These are phyloP conservation scores for Ogataea pini DNA, from an alignment of 805 yeast genomes.

Conservation along the genomic window DNA sequence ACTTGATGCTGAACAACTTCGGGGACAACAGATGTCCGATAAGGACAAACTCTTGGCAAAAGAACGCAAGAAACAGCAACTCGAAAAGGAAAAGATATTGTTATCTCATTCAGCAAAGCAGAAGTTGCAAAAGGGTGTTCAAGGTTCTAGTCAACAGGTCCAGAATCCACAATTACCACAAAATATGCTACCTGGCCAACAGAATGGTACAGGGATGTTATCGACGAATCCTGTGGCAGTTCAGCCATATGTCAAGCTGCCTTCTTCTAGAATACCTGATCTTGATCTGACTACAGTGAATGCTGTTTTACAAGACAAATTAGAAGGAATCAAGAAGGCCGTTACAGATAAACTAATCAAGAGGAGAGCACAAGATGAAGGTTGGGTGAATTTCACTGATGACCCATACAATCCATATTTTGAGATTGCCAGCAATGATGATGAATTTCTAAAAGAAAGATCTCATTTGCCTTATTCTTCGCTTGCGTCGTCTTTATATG, in stretches of 20 bases:
- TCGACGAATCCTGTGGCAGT: slow-evolving; percentile 38
- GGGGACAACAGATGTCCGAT: slow-evolving; percentile 19
- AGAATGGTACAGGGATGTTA: slow-evolving; percentile 6
- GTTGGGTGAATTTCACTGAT: slow-evolving; percentile 84
- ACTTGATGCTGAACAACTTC: slow-evolving; percentile 20
- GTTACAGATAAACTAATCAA: slow-evolving; percentile 81
- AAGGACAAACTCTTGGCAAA: slow-evolving; percentile 20
- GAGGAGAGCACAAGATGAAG: slow-evolving; percentile 66
- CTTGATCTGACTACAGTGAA: slow-evolving; percentile 84
- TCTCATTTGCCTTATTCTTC: slow-evolving; percentile 79
- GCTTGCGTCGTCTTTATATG: slow-evolving; percentile 67
- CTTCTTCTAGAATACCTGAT: slow-evolving; percentile 92
- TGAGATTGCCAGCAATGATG: slow-evolving; percentile 59
- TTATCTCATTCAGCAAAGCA: slow-evolving; percentile 25
- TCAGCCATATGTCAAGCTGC: slow-evolving; percentile 83
- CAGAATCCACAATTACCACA: slow-evolving; percentile 22
- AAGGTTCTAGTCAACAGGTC: slow-evolving; percentile 28
- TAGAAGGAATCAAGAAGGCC: slow-evolving; percentile 75
- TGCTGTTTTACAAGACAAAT: slow-evolving; percentile 69
- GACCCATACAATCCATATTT: slow-evolving; percentile 82
- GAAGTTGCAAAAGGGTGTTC: slow-evolving; percentile 22
- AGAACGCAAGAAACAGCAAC: slow-evolving; percentile 23
- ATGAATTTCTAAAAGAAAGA: slow-evolving; percentile 46
- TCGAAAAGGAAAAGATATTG: slow-evolving; percentile 24
- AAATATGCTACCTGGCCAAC: slow-evolving; percentile 8